These are phyloP conservation scores for Suillus placidus DNA, from an alignment of 768 basidiomycete genomes.

Conservation along the genomic window DNA sequence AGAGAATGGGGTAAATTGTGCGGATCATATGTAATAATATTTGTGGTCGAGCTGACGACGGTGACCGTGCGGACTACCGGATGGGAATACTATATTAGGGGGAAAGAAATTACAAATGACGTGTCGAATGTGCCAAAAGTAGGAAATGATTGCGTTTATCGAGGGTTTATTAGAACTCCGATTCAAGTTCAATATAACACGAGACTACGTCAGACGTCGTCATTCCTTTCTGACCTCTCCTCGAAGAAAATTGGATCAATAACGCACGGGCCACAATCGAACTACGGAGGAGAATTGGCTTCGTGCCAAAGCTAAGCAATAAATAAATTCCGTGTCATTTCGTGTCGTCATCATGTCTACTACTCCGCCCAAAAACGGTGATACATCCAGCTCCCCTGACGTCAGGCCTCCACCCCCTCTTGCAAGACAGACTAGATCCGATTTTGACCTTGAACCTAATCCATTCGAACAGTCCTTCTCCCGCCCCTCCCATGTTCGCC, in stretches of 20 bases:
- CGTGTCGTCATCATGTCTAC: slow-evolving; percentile 27
- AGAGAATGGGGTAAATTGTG: slow-evolving; percentile 8
- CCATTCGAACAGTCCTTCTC: slow-evolving; percentile 96
- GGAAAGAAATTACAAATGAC: slow-evolving; percentile 25
- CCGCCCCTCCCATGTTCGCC: slow-evolving; percentile 54
- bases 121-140: slow-evolving; percentile 40
- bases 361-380: slow-evolving; percentile 37
- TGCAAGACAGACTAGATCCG: slow-evolving; percentile 55
- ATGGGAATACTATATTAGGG: background rate
- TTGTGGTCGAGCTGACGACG: too few relatives aligned
- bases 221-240: slow-evolving; percentile 37
- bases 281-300: slow-evolving; percentile 3
- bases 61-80: background rate
- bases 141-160: slow-evolving; percentile 12
- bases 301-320: background rate
- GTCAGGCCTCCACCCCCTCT: slow-evolving; percentile 22
- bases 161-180: slow-evolving; percentile 39
- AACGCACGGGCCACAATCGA: slow-evolving; percentile 34
- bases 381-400: slow-evolving; percentile 41
- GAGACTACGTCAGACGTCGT: slow-evolving; percentile 47
- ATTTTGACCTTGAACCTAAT: slow-evolving; percentile 83
- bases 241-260: slow-evolving; percentile 26
- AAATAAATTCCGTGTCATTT: too few relatives aligned
- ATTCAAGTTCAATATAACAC: slow-evolving; percentile 46
- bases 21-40: background rate